phyloP scores from a whole-genome alignment of 257 asterid species.

The Mentha longifolia region DNA sequence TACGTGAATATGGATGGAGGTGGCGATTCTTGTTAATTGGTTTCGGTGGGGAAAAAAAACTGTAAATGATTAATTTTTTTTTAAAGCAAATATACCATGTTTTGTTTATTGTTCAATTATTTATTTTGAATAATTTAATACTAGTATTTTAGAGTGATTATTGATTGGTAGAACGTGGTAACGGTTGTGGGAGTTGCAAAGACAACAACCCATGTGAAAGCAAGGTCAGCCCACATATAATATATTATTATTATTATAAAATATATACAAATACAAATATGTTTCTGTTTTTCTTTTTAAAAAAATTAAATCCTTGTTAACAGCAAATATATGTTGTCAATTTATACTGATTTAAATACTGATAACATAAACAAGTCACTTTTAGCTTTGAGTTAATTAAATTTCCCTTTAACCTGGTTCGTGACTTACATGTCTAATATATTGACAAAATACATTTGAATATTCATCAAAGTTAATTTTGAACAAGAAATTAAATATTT shows the following conservation, averaged over 20 bases:
- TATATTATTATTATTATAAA: too few species aligned
- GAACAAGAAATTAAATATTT: background rate
- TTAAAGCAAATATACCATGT: constrained; percentile 18
- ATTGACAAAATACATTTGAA: background rate
- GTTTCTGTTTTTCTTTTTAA: too few species aligned
- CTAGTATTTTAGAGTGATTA: constrained; percentile 29
- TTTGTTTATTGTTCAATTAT: background rate
- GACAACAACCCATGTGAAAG: constrained; percentile 40
- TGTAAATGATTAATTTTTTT: constrained; percentile 36
- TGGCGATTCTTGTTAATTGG: constrained; percentile 25
- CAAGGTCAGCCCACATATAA: constrained; percentile 22
- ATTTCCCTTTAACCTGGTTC: too few species aligned
- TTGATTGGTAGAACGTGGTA: constrained; percentile 39
- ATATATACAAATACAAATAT: too few species aligned
- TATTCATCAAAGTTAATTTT: background rate
- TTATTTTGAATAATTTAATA: background rate
- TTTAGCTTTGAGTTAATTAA: too few species aligned
- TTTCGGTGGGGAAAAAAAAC: constrained; percentile 15
- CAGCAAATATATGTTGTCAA: background rate
- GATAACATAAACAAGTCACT: background rate
- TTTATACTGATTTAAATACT: background rate
- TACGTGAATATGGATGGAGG: background rate
- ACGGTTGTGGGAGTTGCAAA: constrained; percentile 44
- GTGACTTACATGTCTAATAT: too few species aligned
- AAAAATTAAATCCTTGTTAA: too few species aligned